Base-by-base conservation (phyloP, 1,284 basidiomycete genomes). In the Rhodotorula mucilaginosa region DNA sequence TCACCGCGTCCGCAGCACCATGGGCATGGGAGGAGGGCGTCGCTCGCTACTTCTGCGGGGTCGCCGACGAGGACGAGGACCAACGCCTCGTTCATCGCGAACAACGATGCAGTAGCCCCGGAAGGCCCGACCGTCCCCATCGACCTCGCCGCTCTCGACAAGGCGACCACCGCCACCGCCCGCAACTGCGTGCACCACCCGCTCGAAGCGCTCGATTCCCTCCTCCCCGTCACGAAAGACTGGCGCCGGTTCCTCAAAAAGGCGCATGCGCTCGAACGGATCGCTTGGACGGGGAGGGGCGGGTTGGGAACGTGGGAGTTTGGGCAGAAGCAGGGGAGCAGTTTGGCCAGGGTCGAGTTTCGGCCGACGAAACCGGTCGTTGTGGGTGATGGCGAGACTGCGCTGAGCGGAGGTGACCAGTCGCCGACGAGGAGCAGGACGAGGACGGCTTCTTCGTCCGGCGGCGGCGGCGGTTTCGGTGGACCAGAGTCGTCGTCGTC, bases 201-300 rank as follows among this genome's bases (percentile, higher is more conserved):
- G 39, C 52, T 68, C n/a, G 26, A 31, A 2, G n/a, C 49, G 5
- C 49, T 73, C 48, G 59, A 61, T 15, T 18, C 68, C 34, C 58
- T 65, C 58, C 34, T 65, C 13, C 72, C 72, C 1, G 19, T 68
- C 3, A 68, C 71, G 5, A 48, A 68, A 5, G 74, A 75, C 52
- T 76, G 75, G 75, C 67, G 73, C 7, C 64, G 69, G n/a, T 72
- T 76, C 65, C 49, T 72, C 23, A 74, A 74, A 46, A 74, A 74
- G 57, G 46, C 60, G 12, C 75, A 74, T 54, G 13, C 18, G 21
- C 65, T 76, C 58, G 67, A 66, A 15, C 18, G 39, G 21, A 54
- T 76, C 57, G 12, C 34, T 0, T 76, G 73, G 75, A 44, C 19
- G 4, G 75, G 73, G 2, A 29, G 75, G 6, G 75, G 73, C 15